These are phyloP conservation scores for Sporothrix phasma DNA, from an alignment of 2,329 filamentous ascomycete species.

Conservation along the genomic window DNA sequence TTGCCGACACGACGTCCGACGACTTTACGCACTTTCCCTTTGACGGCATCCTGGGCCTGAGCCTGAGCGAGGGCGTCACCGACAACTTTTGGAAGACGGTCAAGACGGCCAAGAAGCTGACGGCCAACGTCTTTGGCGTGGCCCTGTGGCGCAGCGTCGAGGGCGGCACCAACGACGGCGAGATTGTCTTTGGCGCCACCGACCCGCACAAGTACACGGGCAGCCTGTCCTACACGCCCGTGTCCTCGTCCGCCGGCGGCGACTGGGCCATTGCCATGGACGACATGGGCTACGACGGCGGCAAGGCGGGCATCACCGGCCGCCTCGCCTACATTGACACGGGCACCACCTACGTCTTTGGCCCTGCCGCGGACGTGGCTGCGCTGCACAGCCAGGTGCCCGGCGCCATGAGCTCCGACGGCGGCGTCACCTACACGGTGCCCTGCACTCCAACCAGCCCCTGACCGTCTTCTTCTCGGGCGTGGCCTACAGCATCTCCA, in stretches of 20 bases:
- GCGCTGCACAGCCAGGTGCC: slow-evolving; percentile 59
- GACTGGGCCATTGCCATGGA: slow-evolving; percentile 68
- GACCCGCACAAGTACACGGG: slow-evolving; percentile 59
- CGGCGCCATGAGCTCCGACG: slow-evolving; percentile 46
- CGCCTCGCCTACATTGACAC: slow-evolving; percentile 68
- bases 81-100: slow-evolving; percentile 61
- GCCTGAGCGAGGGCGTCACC: slow-evolving; percentile 48
- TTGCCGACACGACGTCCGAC: slow-evolving; percentile 59
- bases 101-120: slow-evolving; percentile 43
- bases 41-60: slow-evolving; percentile 77
- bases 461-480: slow-evolving; percentile 61
- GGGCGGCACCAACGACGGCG: slow-evolving; percentile 58
- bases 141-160: slow-evolving; percentile 59
- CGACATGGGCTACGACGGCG: slow-evolving; percentile 53
- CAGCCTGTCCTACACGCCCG: slow-evolving; percentile 54
- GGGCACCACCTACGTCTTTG: slow-evolving; percentile 70
- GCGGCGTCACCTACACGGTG: slow-evolving; percentile 52
- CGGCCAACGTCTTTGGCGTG: slow-evolving; percentile 58
- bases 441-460: slow-evolving; percentile 58
- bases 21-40: slow-evolving; percentile 74
- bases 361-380: slow-evolving; percentile 56
- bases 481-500: slow-evolving; percentile 53
- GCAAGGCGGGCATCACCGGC: slow-evolving; percentile 44
- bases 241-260: slow-evolving; percentile 38
- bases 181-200: slow-evolving; percentile 64